phyloP scores from a whole-genome alignment of 1,139 yeast species.

The Hyphopichia pseudoburtonii region DNA sequence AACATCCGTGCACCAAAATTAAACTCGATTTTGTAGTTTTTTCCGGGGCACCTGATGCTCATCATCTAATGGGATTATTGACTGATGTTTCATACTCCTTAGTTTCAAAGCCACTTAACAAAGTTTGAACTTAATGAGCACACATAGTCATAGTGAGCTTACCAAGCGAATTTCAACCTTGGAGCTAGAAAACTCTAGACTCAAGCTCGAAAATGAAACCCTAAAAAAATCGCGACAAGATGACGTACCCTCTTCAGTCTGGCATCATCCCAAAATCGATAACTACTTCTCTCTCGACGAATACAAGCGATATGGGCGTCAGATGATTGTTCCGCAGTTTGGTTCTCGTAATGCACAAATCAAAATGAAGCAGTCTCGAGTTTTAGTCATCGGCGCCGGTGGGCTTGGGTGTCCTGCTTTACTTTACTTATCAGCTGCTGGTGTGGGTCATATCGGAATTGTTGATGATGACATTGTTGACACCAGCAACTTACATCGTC shows the following conservation, averaged over 20 bases:
- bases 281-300: conserved; percentile 55
- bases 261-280: conserved; percentile 8
- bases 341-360: conserved; percentile 60
- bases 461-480: conserved; percentile 88
- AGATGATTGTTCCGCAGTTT: conserved; percentile 84
- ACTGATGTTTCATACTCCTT: too few relatives aligned
- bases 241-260: conserved; percentile 2
- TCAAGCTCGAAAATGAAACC: conserved; percentile 9
- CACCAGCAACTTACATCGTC: conserved; percentile 83
- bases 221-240: not conserved
- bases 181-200: conserved; percentile 23
- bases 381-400: conserved; percentile 92
- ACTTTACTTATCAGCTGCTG: conserved; percentile 82
- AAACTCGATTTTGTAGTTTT: too few relatives aligned
- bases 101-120: too few relatives aligned
- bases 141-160: not conserved
- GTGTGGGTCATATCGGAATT: conserved; percentile 82
- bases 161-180: conserved; percentile 10
- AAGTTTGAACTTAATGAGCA: too few relatives aligned
- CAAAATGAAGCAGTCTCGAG: conserved; percentile 52
- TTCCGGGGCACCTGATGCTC: too few relatives aligned
- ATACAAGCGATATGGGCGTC: conserved; percentile 85
- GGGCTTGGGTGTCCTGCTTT: conserved; percentile 95
- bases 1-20: too few relatives aligned
- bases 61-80: too few relatives aligned